These are phyloP conservation scores for Solanum pimpinellifolium DNA, from an alignment of 257 asterid genomes.

Conservation along the genomic window DNA sequence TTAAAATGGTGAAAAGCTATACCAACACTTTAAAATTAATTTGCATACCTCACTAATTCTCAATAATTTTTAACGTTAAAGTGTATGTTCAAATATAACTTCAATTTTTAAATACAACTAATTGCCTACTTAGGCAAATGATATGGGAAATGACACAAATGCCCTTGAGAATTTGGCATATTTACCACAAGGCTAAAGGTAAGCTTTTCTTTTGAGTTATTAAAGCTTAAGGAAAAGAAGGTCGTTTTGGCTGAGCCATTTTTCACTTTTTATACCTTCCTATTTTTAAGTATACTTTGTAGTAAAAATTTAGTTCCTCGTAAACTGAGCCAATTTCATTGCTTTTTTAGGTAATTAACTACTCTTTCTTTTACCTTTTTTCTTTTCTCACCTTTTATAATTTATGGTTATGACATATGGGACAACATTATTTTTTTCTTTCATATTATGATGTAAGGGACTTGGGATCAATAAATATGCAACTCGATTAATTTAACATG, in stretches of 20 bases:
- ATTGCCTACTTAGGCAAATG: not conserved
- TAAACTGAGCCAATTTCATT: not conserved
- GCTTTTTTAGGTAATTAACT: not conserved
- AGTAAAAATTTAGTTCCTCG: not conserved
- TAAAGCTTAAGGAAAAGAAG: conserved; percentile 2
- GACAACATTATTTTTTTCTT: not conserved
- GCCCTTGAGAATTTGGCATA: not conserved
- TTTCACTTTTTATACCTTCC: not conserved
- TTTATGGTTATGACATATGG: not conserved
- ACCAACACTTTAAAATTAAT: not conserved
- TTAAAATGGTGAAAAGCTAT: not conserved
- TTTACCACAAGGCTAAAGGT: not conserved
- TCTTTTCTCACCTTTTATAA: not conserved
- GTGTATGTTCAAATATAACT: not conserved
- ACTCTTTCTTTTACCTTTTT: not conserved
- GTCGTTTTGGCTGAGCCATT: not conserved
- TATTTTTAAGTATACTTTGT: not conserved
- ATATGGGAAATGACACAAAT: not conserved
- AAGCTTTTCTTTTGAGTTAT: conserved; percentile 12
- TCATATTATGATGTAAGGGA: not conserved
- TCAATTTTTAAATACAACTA: not conserved
- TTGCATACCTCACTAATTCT: not conserved
- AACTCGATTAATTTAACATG: not conserved
- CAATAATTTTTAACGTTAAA: not conserved
- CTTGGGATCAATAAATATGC: fast-evolving